These are phyloP conservation scores for Dalbergia cochinchinensis DNA, from an alignment of 306 rosid genomes.

Conservation along the genomic window DNA sequence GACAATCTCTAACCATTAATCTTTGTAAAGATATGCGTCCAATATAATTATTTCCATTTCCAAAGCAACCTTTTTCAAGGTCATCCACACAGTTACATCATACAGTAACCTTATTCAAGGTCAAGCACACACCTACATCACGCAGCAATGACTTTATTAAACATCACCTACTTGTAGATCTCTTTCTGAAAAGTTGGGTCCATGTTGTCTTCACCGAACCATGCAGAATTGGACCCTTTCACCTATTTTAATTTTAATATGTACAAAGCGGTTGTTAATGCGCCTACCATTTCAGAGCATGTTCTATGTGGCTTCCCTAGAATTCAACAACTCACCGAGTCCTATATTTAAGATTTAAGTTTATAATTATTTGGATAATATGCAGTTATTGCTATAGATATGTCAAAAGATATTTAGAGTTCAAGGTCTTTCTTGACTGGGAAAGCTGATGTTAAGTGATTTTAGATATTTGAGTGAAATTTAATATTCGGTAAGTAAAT, in stretches of 20 bases:
- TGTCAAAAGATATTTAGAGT: neutral
- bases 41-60: slow-evolving; percentile 28
- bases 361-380: neutral
- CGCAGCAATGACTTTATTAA: too few species aligned
- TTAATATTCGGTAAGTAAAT: neutral
- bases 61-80: slow-evolving; percentile 34
- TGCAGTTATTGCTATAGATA: neutral
- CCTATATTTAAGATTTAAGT: neutral
- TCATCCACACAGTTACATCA: neutral
- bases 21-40: slow-evolving; percentile 3
- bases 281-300: neutral
- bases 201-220: slow-evolving; percentile 27
- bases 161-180: neutral
- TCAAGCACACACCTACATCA: neutral
- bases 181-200: slow-evolving; percentile 29
- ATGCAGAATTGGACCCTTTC: slow-evolving; percentile 30
- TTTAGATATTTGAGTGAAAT: neutral
- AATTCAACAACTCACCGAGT: neutral
- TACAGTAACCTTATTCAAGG: slow-evolving; percentile 28
- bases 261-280: neutral
- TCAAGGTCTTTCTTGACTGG: neutral
- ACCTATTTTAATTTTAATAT: slow-evolving; percentile 22
- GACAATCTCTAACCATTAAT: neutral
- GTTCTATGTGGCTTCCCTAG: neutral
- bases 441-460: neutral